These are phyloP conservation scores for Pestalotiopsis sp. DNA, from an alignment of 2,329 filamentous ascomycete genomes.

Conservation along the genomic window DNA sequence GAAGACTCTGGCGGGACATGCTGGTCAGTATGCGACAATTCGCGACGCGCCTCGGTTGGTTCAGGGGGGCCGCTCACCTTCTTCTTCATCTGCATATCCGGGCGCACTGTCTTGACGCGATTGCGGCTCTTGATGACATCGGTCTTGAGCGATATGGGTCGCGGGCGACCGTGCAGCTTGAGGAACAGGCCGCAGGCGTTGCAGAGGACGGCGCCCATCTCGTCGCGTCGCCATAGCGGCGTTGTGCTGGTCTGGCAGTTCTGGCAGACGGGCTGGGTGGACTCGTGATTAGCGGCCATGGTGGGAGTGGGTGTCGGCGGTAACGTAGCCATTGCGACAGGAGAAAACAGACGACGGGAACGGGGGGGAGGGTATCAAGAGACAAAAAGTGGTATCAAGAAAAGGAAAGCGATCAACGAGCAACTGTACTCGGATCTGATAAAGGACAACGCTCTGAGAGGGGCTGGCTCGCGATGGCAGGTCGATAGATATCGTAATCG, in stretches of 20 bases:
- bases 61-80: constrained; percentile 55
- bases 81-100: constrained; percentile 78
- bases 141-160: constrained; percentile 95
- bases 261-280: constrained; percentile 90
- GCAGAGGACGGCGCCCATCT: constrained; percentile 92
- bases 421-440: constrained; percentile 1
- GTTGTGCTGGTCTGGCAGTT: constrained; percentile 97
- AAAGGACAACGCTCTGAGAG: constrained; percentile 2
- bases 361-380: background rate
- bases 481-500: background rate
- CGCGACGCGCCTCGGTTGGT: background rate
- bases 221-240: constrained; percentile 95
- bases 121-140: constrained; percentile 99
- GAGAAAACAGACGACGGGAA: background rate
- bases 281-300: constrained; percentile 52
- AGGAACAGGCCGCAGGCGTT: constrained; percentile 98
- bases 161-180: constrained; percentile 90
- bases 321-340: constrained; percentile 33
- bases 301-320: constrained; percentile 47
- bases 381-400: background rate
- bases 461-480: background rate
- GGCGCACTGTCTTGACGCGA: constrained; percentile 84
- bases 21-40: background rate
- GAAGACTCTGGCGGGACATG: constrained; percentile 42
- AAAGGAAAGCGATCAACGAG: background rate